Conservation (phyloP, 768 basidiomycete species). For the Pulveroboletus frians region DNA sequence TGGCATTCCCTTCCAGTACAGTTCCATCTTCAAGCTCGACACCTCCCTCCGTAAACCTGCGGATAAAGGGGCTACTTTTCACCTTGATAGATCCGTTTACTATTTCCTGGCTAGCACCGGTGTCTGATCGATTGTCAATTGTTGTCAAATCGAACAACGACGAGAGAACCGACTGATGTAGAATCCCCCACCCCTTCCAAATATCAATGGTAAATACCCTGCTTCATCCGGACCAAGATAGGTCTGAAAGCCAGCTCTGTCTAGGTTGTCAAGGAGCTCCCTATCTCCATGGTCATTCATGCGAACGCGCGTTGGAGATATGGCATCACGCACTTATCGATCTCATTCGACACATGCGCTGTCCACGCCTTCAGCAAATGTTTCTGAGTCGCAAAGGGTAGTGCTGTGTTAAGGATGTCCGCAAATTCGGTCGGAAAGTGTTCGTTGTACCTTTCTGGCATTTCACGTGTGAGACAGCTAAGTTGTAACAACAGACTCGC, state of each 20-base stretch:
- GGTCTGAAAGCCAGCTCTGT: conserved; percentile 33
- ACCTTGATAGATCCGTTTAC: conserved; percentile 48
- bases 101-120: conserved; percentile 42
- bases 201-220: conserved; percentile 30
- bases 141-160: not conserved
- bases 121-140: conserved; percentile 17
- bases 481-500: not conserved
- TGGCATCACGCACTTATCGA: conserved; percentile 17
- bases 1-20: conserved; percentile 24
- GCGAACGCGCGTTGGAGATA: not conserved
- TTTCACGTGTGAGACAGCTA: not conserved
- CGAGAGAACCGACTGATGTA: conserved; percentile 32
- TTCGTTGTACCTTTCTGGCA: conserved; percentile 24
- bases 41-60: conserved; percentile 25
- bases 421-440: conserved; percentile 24
- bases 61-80: conserved; percentile 34
- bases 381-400: conserved; percentile 21
- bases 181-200: conserved; percentile 33
- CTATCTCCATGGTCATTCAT: conserved; percentile 17
- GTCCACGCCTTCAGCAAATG: conserved; percentile 5
- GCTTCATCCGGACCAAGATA: conserved; percentile 36
- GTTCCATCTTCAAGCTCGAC: conserved; percentile 28
- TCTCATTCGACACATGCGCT: conserved; percentile 10
- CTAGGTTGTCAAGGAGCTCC: conserved; percentile 36
- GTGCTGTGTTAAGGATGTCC: conserved; percentile 19